Conservation (phyloP, 257 asterid genomes). For the Echites panduratus region DNA sequence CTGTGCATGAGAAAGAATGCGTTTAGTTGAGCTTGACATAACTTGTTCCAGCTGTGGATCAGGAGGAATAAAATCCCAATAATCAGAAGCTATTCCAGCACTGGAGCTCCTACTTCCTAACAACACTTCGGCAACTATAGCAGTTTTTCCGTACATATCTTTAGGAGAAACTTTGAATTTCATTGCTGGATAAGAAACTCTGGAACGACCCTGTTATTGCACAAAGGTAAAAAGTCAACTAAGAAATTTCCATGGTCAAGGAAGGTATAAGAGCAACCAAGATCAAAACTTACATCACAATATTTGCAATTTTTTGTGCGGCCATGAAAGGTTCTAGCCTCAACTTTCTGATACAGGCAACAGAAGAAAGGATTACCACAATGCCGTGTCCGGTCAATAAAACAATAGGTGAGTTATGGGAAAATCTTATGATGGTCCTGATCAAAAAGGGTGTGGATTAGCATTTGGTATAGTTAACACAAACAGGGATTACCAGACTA, state of each 20-base stretch:
- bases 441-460: not conserved
- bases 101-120: conserved; percentile 17
- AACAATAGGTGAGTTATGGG: not conserved
- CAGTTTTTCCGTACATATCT: conserved; percentile 61
- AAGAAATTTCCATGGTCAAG: conserved; percentile 18
- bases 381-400: not conserved
- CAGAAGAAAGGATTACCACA: conserved; percentile 20
- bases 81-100: conserved; percentile 53
- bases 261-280: conserved; percentile 16
- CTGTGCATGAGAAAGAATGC: conserved; percentile 72
- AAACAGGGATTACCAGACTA: not conserved
- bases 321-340: conserved; percentile 25
- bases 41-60: conserved; percentile 42
- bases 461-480: not conserved
- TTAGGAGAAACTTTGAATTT: conserved; percentile 69
- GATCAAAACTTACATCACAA: conserved; percentile 65
- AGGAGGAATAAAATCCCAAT: conserved; percentile 76
- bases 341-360: conserved; percentile 44
- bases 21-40: conserved; percentile 32
- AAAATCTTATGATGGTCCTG: not conserved
- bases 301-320: conserved; percentile 53
- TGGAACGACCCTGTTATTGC: conserved; percentile 55
- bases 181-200: conserved; percentile 59
- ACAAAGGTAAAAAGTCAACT: conserved; percentile 16
- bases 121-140: conserved; percentile 63